Conservation (phyloP, 306 rosid species). For the Benincasa hispida region DNA sequence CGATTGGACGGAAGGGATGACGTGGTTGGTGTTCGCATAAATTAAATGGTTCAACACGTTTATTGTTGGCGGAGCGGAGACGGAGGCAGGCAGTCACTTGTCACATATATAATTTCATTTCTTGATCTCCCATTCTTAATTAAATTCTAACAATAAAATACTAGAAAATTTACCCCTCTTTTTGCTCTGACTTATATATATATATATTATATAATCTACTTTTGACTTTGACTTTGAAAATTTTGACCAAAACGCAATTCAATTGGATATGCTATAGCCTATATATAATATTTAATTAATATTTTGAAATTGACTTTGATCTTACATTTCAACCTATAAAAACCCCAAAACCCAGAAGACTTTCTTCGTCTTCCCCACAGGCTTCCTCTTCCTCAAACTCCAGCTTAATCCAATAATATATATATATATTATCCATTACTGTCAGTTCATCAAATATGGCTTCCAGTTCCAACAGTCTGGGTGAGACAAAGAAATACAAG, state of each 20-base stretch:
- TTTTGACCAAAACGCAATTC: background rate
- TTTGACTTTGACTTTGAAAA: slow-evolving; percentile 5
- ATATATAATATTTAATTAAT: background rate
- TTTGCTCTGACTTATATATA: background rate
- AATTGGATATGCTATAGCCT: background rate
- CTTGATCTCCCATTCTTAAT: background rate
- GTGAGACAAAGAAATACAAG: slow-evolving; percentile 26
- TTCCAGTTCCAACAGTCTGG: background rate
- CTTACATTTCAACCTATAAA: background rate
- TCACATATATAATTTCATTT: background rate
- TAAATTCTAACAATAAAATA: background rate
- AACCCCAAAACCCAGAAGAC: background rate
- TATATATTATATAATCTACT: background rate
- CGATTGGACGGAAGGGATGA: background rate
- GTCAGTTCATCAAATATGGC: background rate
- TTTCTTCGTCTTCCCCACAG: background rate
- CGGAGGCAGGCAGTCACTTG: background rate
- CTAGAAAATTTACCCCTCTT: background rate
- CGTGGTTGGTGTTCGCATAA: background rate
- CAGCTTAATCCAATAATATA: background rate
- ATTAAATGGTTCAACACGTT: slow-evolving; percentile 6
- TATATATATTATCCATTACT: background rate
- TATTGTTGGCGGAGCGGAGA: background rate
- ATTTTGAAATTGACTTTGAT: background rate
- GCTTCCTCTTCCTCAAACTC: background rate